Conservation (phyloP, 179 eudicot species). For the Nepenthes alata region DNA sequence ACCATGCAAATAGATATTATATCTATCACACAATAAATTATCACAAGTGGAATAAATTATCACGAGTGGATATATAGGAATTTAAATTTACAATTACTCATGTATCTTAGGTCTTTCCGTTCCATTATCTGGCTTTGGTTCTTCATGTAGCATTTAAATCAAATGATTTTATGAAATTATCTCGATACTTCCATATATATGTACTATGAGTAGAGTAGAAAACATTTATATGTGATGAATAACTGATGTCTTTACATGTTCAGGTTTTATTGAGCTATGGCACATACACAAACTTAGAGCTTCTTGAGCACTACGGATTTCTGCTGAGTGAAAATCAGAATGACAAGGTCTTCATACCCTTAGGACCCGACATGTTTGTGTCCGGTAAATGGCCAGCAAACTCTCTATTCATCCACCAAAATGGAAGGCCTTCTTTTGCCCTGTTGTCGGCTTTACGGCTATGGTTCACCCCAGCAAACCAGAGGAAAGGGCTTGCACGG, state of each 20-base stretch:
- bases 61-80: too few species aligned
- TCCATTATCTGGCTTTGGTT: too few species aligned
- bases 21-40: too few species aligned
- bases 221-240: too few species aligned
- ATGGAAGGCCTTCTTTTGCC: constrained; percentile 72
- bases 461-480: constrained; percentile 62
- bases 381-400: constrained; percentile 65
- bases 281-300: constrained; percentile 90
- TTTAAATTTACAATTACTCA: too few species aligned
- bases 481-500: constrained; percentile 43
- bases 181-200: background rate
- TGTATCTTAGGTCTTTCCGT: too few species aligned
- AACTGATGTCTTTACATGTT: background rate
- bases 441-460: constrained; percentile 55
- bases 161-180: too few species aligned
- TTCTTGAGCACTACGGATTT: constrained; percentile 96
- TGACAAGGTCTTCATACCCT: constrained; percentile 63
- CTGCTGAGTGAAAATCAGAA: constrained; percentile 60
- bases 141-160: too few species aligned
- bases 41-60: too few species aligned
- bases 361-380: constrained; percentile 40
- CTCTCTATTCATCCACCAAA: constrained; percentile 52
- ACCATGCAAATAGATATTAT: too few species aligned
- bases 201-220: too few species aligned
- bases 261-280: constrained; percentile 95